A percentile compares a stretch with the other conserved stretches of the same genome.
Evolutionary conservation across 306 rosid genomes (phyloP).

Genomic region (Oemleria cerasiformis): DNA sequence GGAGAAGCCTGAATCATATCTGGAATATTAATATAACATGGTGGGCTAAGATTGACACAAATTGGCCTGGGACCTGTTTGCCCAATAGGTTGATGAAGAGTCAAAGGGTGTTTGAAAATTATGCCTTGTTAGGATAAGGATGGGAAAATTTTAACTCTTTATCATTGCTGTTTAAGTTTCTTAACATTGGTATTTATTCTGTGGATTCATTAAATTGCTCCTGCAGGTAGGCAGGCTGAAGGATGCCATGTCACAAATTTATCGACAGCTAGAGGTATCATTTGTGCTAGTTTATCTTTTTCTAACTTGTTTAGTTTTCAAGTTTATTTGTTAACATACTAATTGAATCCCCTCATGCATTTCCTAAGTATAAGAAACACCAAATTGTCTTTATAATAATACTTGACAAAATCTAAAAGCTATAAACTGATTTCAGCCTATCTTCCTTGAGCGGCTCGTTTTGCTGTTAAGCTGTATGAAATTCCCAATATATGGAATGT

Average conservation of each 20-base stretch:
- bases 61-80: not conserved
- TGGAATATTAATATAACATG: not conserved
- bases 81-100: not conserved
- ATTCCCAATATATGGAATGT: not conserved
- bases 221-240: constrained; percentile 78
- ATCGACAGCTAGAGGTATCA: constrained; percentile 88
- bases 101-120: not conserved
- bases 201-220: constrained; percentile 27
- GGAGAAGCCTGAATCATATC: not conserved
- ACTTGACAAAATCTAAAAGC: not conserved
- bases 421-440: not conserved
- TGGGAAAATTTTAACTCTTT: not conserved
- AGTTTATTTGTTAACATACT: not conserved
- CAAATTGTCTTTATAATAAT: not conserved
- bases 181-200: not conserved
- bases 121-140: not conserved
- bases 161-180: not conserved
- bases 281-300: constrained; percentile 1
- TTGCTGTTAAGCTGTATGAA: not conserved
- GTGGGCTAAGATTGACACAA: not conserved
- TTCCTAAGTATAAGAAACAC: not conserved
- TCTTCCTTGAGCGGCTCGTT: not conserved
- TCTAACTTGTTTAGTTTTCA: not conserved
- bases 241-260: constrained; percentile 85
- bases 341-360: constrained; percentile 2